Base-by-base conservation (phyloP, 2,329 filamentous ascomycete species). In the Colletotrichum aenigma region DNA sequence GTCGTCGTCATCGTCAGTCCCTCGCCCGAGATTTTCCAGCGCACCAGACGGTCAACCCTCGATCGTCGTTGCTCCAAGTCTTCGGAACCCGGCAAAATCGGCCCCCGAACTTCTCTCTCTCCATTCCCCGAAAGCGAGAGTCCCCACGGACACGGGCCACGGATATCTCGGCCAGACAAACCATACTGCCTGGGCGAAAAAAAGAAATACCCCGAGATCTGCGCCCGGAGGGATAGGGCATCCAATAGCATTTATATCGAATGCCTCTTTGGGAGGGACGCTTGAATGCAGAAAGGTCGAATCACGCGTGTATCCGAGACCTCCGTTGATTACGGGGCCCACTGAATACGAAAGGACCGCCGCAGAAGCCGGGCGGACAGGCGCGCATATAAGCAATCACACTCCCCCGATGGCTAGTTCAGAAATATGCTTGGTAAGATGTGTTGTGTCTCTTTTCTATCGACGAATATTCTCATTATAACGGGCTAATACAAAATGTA, bases 151-250 rank as follows among this genome's bases (percentile, higher is more conserved):
- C 34, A 64, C 61, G 61, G 61, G 21, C 34, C 52, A 32, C 70
- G 70, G 70, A 43, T 73, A 18, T 55, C 65, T 73, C 70, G 70
- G 70, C 70, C 34, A 38, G 70, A 13, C 36, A 56, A 34, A n/a
- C 38, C 30, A n/a, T n/a, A 30, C 26, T 21, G 30, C 9, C n/a
- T 32, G 32, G 58, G 30, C 58, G 9, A 15, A 36, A 62, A 36
- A 36, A 62, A 24, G n/a, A n/a, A 3, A 36, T 62, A 62, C 58
- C 30, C 58, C 30, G 58, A 62, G 58, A 32, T 66, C 38, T 28
- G 62, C 62, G 9, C 36, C 36, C 18, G 16, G 26, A 26, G 34
- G 30, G 16, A 34, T 24, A 10, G 28, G 48, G 24, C 21, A n/a
- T 13, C 24, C 24, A 66, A 30, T 52, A 10, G 26, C 12, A 66